Conservation (phyloP, 495 filamentous ascomycete genomes). For the Talaromyces adpressus region DNA sequence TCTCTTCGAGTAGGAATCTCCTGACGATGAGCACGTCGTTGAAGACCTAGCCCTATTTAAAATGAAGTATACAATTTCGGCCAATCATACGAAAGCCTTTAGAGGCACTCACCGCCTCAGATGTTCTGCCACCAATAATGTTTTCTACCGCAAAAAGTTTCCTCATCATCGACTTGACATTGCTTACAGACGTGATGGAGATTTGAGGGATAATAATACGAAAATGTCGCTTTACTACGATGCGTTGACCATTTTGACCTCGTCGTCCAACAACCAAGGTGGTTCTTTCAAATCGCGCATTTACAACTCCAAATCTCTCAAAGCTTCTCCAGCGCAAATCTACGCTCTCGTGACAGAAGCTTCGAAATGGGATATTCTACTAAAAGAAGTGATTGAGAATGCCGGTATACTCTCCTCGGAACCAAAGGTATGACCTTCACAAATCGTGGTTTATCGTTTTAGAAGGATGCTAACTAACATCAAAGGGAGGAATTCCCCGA, state of each 20-base stretch:
- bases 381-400: constrained; percentile 79
- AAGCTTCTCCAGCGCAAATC: constrained; percentile 71
- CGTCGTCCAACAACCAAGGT: constrained; percentile 45
- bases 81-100: not conserved
- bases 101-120: not conserved
- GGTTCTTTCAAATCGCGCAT: constrained; percentile 80
- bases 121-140: not conserved
- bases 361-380: constrained; percentile 78
- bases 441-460: too few species aligned
- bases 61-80: not conserved
- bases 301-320: constrained; percentile 58
- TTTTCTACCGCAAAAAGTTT: not conserved
- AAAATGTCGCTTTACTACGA: constrained; percentile 94
- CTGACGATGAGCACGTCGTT: too few species aligned
- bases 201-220: not conserved
- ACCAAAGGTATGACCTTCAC: constrained; percentile 58
- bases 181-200: not conserved
- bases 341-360: constrained; percentile 81
- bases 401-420: constrained; percentile 65
- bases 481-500: constrained; percentile 15
- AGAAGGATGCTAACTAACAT: constrained; percentile 32
- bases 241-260: constrained; percentile 62
- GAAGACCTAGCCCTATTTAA: not conserved
- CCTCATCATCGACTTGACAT: not conserved
- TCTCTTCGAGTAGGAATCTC: too few species aligned